Percentiles rank a stretch among this genome's conserved stretches.
Conservation (phyloP, 768 basidiomycete species). For the Nevesoporus exiguus region DNA sequence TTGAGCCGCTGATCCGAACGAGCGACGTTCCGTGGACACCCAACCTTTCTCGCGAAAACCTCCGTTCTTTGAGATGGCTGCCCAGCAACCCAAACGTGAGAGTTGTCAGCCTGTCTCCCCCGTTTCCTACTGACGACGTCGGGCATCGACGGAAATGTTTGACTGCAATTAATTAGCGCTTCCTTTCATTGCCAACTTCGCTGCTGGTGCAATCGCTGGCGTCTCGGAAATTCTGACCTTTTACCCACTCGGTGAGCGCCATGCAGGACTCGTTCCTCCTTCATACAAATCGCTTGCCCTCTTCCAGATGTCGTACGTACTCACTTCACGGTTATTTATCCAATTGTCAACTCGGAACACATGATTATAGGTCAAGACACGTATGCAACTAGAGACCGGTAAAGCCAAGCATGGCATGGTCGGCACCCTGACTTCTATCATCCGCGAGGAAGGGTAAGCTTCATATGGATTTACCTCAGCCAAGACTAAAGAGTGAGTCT, state of each 20-base stretch:
- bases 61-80: constrained; percentile 21
- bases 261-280: neutral
- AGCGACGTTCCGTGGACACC: neutral
- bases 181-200: constrained; percentile 86
- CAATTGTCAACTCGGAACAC: constrained; percentile 1
- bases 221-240: constrained; percentile 81
- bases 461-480: neutral
- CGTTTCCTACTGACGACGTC: neutral
- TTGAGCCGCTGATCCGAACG: neutral
- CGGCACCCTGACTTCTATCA: constrained; percentile 77
- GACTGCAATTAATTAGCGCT: constrained; percentile 48
- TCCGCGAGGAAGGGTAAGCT: constrained; percentile 86
- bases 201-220: constrained; percentile 95
- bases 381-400: constrained; percentile 94
- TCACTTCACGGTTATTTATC: neutral
- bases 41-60: neutral
- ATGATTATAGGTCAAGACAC: constrained; percentile 81
- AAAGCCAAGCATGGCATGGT: constrained; percentile 74
- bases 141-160: constrained; percentile 4
- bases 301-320: constrained; percentile 76
- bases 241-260: constrained; percentile 77
- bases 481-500: constrained; percentile 1
- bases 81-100: constrained; percentile 34
- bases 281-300: constrained; percentile 8
- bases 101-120: neutral